Base-by-base conservation (phyloP, 2,329 filamentous ascomycete species). In the Phyllosticta citribraziliensis region DNA sequence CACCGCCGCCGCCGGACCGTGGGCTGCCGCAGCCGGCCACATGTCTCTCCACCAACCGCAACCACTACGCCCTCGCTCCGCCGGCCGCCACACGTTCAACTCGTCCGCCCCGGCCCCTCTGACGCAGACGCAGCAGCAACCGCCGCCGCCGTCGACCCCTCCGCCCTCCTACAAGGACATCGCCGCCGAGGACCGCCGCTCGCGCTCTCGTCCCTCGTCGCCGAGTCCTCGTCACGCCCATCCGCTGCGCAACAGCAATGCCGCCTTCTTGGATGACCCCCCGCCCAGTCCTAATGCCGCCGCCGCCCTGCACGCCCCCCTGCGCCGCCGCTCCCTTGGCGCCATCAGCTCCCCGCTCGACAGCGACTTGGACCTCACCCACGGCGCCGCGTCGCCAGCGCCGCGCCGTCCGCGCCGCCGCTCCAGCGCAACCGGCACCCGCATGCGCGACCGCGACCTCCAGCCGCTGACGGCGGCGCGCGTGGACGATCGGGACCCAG, bases 61-160 rank as follows among this genome's bases (percentile, higher is more conserved):
- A 10, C 54, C 53, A 20, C 54, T 40, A 20, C 58, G 58, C 19
- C 53, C 53, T 19, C 58, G 58, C 22, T 47, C 58, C n/a, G 17
- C 58, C 40, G 22, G 22, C 22, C 58, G 58, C 53, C 53, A 60
- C 17, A 40, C 58, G 2, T 30, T 55, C 53, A 47, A 53, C 40
- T 59, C 62, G 63, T 52, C 63, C 59, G 52, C 62, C 30, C 62
- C 52, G 50, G 35, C 40, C 58, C 52, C 33, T 62, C 63, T 64
- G 54, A 33, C 53, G 57, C 22, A 22, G 22, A 22, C 22, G 22
- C 22, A 22, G 22, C 65, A 55, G 60, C 58, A 56, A 22, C 58
- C 58, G 6, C 56, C 58, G 3, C 58, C 56, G 24, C 58, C 58
- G 6, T 60, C 58, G 3, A 60, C 58, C 4, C 58, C 58, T 12